A percentile compares a stretch with the other conserved stretches of the same genome.
phyloP scores from a whole-genome alignment of 179 eudicot genomes.

The Actinidia polygama region DNA sequence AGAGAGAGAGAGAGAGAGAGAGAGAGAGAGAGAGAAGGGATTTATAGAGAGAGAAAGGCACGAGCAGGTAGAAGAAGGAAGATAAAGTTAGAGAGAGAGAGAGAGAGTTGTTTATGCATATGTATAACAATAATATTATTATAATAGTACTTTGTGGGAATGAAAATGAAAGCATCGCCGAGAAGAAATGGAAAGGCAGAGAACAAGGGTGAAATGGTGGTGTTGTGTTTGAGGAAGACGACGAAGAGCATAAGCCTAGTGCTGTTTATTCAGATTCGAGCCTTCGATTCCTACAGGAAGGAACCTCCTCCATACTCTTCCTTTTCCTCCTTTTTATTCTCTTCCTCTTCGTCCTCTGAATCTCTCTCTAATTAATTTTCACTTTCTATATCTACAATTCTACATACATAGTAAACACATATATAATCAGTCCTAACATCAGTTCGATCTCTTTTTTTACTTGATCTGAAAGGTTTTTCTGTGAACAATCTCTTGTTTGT shows the following conservation, averaged over 20 bases:
- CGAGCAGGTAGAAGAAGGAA: background rate
- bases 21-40: background rate
- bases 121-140: constrained; percentile 3
- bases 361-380: constrained; percentile 19
- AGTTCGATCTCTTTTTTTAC: constrained; percentile 20
- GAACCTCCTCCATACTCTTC: constrained; percentile 59
- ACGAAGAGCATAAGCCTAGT: constrained; percentile 1
- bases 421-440: background rate
- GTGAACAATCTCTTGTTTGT: background rate
- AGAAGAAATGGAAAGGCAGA: constrained; percentile 33
- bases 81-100: constrained; percentile 24
- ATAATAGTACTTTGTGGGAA: constrained; percentile 16
- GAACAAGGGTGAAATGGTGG: constrained; percentile 22
- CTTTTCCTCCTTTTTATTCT: constrained; percentile 68
- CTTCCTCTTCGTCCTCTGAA: constrained; percentile 54
- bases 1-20: background rate
- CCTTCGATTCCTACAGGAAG: constrained; percentile 29
- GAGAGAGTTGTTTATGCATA: constrained; percentile 17
- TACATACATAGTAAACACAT: background rate
- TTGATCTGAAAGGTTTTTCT: constrained; percentile 20
- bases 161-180: constrained; percentile 40
- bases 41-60: background rate
- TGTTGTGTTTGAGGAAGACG: constrained; percentile 23
- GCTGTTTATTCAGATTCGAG: constrained; percentile 48
- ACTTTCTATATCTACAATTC: too few species aligned